Base-by-base conservation (phyloP, 2,329 filamentous ascomycete genomes). In the Fusarium decemcellulare region DNA sequence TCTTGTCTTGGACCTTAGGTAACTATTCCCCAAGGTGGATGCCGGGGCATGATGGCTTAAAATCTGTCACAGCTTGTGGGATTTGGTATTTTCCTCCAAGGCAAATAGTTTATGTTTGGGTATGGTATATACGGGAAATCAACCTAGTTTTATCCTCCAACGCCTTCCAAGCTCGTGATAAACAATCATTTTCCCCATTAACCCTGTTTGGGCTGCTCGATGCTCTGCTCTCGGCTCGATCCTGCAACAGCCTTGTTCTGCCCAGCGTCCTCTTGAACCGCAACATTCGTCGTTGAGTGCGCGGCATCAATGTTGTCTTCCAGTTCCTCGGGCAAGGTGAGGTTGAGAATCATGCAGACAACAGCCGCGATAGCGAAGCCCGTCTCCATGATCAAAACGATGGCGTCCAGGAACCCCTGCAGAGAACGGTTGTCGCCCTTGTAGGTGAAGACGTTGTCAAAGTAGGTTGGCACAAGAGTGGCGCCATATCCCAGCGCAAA, bases 321-420 rank as follows among this genome's bases (percentile, higher is more conserved):
- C n/a, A 91, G 81, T 80, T 97, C 94, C 74, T 93, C 91, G 0
- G 90, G 88, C 15, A 97, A 81, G 0, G 88, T 71, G 52, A 96
- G 78, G 76, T 97, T 97, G 52, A 97, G 83, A 23, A 93, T 78
- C 76, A 96, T 85, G 53, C 89, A 89, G 42, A 95, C 76, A 27
- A 94, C 86, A 0, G 92, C 94, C 0, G 92, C 91, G 18, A 97
- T 84, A 1, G 91, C 91, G 67, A 92, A 93, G 0, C 92, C 92
- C 0, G 91, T 94, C 80, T 92, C 87, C 87, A 94, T 91, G 61
- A 94, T 84, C 42, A 95, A 82, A 6, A 86, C 85, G 61, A 94
- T 90, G 54, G 93, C 92, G 73, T 95, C 91, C 63, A 92, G 86
- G 79, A 96, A 94, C 3, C 93, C 93, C 48, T 85, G 81, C 3